Conservation (phyloP, 2,329 filamentous ascomycete genomes). For the Thelonectria blattea region DNA sequence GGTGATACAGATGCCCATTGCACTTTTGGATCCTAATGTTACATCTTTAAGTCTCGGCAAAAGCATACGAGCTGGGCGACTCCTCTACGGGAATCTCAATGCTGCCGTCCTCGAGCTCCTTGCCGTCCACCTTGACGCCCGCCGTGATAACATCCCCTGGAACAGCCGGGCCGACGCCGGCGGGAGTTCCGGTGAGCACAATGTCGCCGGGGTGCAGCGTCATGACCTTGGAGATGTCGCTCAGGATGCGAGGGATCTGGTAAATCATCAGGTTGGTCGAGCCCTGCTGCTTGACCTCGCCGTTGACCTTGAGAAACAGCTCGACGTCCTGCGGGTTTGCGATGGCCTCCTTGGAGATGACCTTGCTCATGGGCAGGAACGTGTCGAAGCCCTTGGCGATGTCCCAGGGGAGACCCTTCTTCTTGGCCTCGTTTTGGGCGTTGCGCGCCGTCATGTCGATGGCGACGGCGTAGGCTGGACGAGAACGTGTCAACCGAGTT, state of each 20-base stretch:
- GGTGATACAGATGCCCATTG: slow-evolving; percentile 5
- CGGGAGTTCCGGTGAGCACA: slow-evolving; percentile 94
- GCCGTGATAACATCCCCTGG: slow-evolving; percentile 88
- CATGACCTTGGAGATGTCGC: slow-evolving; percentile 95
- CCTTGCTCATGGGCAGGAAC: slow-evolving; percentile 84
- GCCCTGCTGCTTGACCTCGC: slow-evolving; percentile 78
- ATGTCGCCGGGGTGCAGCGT: slow-evolving; percentile 90
- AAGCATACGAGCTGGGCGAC: slow-evolving; percentile 77
- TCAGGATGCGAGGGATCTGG: slow-evolving; percentile 83
- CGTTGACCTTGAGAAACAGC: slow-evolving; percentile 85
- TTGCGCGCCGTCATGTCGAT: slow-evolving; percentile 99
- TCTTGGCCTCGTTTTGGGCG: slow-evolving; percentile 94
- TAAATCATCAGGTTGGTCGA: slow-evolving; percentile 96
- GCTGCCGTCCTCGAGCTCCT: slow-evolving; percentile 82
- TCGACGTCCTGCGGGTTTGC: slow-evolving; percentile 88
- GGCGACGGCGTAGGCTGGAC: slow-evolving; percentile 78
- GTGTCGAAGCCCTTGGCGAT: slow-evolving; percentile 99
- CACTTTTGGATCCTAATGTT: slow-evolving; percentile 1
- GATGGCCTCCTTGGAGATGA: slow-evolving; percentile 81
- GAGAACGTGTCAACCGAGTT: slow-evolving; percentile 16
- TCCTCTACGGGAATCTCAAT: slow-evolving; percentile 87
- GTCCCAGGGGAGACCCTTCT: slow-evolving; percentile 90
- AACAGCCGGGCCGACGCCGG: slow-evolving; percentile 87
- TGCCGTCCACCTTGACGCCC: slow-evolving; percentile 78
- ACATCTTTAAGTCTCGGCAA: slow-evolving; percentile 67